Percentiles rank a stretch among this genome's conserved stretches.
These are phyloP conservation scores for Erigeron philadelphicus DNA, from an alignment of 140 eudicot species.

Conservation along the genomic window DNA sequence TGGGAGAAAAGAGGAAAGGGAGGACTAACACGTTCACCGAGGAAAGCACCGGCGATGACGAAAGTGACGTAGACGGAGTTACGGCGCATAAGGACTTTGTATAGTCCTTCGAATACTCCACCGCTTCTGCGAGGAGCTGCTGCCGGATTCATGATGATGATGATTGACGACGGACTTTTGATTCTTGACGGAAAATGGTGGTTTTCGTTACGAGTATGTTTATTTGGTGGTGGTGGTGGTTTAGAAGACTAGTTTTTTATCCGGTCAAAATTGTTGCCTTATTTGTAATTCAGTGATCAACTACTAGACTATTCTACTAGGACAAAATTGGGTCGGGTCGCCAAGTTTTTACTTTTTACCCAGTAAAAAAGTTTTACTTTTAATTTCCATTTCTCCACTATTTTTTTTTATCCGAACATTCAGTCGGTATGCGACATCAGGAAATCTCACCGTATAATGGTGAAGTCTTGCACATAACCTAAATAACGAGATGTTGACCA, in stretches of 20 bases:
- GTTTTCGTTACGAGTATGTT: background rate
- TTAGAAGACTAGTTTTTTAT: background rate
- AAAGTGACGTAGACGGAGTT: conserved; percentile 69
- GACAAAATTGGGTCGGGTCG: too few relatives aligned
- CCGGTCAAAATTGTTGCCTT: background rate
- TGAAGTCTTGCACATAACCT: too few relatives aligned
- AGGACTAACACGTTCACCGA: conserved; percentile 66
- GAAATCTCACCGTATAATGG: too few relatives aligned
- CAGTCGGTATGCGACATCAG: too few relatives aligned
- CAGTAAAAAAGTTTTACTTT: too few relatives aligned
- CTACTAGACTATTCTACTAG: too few relatives aligned
- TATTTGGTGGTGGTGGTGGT: background rate
- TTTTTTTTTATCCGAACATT: too few relatives aligned
- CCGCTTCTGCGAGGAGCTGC: conserved; percentile 39
- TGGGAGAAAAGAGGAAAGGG: conserved; percentile 16
- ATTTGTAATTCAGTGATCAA: too few relatives aligned
- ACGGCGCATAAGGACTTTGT: conserved; percentile 61
- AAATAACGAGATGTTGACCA: too few relatives aligned
- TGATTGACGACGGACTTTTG: background rate
- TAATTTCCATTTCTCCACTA: too few relatives aligned
- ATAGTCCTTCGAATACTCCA: conserved; percentile 51
- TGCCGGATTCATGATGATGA: conserved; percentile 37
- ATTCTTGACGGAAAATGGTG: background rate
- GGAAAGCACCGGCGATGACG: conserved; percentile 73
- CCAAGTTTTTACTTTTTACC: too few relatives aligned